Evolutionary conservation across 2,329 filamentous ascomycete species (phyloP).

Genomic region (Trichoderma atroviride): DNA sequence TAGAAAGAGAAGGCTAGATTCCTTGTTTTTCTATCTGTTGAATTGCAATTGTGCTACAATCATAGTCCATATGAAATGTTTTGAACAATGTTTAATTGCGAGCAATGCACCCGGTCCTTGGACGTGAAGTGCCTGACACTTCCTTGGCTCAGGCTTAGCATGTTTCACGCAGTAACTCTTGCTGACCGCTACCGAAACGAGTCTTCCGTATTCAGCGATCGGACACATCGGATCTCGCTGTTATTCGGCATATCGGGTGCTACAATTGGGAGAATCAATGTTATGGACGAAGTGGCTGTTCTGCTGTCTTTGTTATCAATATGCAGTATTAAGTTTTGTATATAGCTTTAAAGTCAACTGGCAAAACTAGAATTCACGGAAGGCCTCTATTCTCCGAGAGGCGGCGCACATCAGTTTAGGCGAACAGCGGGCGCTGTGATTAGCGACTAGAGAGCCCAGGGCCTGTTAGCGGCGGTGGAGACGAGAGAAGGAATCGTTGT

Average conservation of each 20-base stretch:
- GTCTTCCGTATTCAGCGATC: conserved; percentile 41
- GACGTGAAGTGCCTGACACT: neutral
- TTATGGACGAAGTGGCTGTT: conserved; percentile 39
- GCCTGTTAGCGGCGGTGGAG: conserved; percentile 32
- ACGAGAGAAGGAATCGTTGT: conserved; percentile 5
- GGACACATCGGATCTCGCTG: conserved; percentile 36
- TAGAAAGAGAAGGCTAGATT: no score
- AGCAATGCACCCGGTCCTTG: neutral
- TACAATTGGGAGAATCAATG: conserved; percentile 35
- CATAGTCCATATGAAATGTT: neutral
- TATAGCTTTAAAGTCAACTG: conserved; percentile 37
- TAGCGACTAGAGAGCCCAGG: conserved; percentile 38
- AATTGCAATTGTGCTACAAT: neutral
- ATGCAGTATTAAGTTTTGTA: conserved; percentile 32
- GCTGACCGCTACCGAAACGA: conserved; percentile 38
- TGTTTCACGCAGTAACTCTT: conserved; percentile 30
- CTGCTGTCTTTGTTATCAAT: conserved; percentile 40
- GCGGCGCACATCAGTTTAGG: conserved; percentile 37
- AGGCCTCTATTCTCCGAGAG: conserved; percentile 37
- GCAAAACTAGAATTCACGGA: conserved; percentile 38
- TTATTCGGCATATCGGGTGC: conserved; percentile 32
- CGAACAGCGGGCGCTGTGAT: conserved; percentile 40
- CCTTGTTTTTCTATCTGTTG: neutral
- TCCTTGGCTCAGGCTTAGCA: neutral
- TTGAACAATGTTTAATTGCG: no score